Percentiles rank a stretch among this genome's conserved stretches.
These are phyloP conservation scores for Pleurotus sapidus DNA, from an alignment of 768 basidiomycete species.

Conservation along the genomic window DNA sequence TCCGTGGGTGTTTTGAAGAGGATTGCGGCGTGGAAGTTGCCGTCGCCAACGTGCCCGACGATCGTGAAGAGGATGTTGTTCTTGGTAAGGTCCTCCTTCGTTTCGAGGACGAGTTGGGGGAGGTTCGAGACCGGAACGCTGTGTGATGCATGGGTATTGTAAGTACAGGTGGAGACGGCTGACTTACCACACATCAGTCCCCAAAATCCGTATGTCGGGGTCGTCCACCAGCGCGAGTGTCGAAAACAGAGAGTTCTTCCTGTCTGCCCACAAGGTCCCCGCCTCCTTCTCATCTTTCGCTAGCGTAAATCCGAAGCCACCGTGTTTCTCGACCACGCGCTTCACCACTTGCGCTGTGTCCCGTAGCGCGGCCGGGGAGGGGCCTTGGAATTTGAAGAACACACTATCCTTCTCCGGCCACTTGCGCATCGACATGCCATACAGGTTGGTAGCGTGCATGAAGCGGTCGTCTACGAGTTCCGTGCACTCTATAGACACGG, in stretches of 20 bases:
- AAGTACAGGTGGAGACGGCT: not conserved
- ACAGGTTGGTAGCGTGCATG: slow-evolving; percentile 60
- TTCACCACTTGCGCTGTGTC: slow-evolving; percentile 62
- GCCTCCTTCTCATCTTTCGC: slow-evolving; percentile 67
- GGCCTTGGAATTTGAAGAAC: slow-evolving; percentile 87
- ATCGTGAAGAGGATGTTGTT: slow-evolving; percentile 59
- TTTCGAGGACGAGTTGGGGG: slow-evolving; percentile 63
- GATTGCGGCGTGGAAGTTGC: slow-evolving; percentile 48
- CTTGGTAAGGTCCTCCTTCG: slow-evolving; percentile 63
- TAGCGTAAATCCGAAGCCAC: slow-evolving; percentile 64
- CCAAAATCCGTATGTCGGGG: slow-evolving; percentile 44
- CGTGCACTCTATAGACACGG: slow-evolving; percentile 60
- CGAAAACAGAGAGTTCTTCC: slow-evolving; percentile 64
- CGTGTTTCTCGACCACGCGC: slow-evolving; percentile 57
- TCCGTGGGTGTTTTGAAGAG: slow-evolving; percentile 61
- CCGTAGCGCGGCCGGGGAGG: slow-evolving; percentile 51
- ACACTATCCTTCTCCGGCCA: slow-evolving; percentile 69
- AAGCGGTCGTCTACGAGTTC: slow-evolving; percentile 76
- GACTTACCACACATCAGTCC: slow-evolving; percentile 73
- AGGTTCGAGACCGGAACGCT: slow-evolving; percentile 65
- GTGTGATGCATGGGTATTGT: not conserved
- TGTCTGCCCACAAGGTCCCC: slow-evolving; percentile 66
- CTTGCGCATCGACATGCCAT: slow-evolving; percentile 47
- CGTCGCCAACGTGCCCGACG: slow-evolving; percentile 79
- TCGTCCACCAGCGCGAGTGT: slow-evolving; percentile 57